A percentile compares a stretch with the other conserved stretches of the same genome.
phyloP scores from a whole-genome alignment of 768 basidiomycete genomes.

The Phylloporus scabripes region DNA sequence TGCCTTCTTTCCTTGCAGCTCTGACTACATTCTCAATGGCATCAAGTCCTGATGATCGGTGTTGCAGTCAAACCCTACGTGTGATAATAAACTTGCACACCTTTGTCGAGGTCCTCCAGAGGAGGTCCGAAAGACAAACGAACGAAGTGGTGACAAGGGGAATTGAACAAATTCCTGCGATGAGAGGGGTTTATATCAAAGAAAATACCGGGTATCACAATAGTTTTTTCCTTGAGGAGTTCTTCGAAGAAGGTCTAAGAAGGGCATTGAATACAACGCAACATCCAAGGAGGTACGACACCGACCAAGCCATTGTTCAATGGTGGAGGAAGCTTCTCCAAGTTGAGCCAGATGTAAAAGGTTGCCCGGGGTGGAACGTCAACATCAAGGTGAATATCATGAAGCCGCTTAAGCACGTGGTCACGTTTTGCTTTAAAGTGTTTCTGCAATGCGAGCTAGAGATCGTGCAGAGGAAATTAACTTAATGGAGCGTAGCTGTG shows the following conservation, averaged over 20 bases:
- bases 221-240: constrained; percentile 83
- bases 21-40: constrained; percentile 77
- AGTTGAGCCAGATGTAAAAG: constrained; percentile 93
- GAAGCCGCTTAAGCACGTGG: constrained; percentile 78
- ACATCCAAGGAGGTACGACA: constrained; percentile 5
- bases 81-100: constrained; percentile 29
- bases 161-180: constrained; percentile 83
- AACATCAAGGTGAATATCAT: constrained; percentile 72
- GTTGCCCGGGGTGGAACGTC: constrained; percentile 72
- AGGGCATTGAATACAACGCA: neutral
- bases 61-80: neutral
- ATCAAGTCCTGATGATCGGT: constrained; percentile 55
- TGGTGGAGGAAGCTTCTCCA: constrained; percentile 72
- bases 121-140: constrained; percentile 85
- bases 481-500: neutral
- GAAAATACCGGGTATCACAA: constrained; percentile 88
- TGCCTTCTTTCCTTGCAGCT: constrained; percentile 60
- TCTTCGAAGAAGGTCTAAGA: constrained; percentile 88
- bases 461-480: constrained; percentile 1
- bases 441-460: constrained; percentile 70
- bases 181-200: constrained; percentile 77
- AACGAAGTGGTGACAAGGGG: constrained; percentile 87
- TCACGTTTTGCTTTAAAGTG: constrained; percentile 92
- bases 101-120: constrained; percentile 71
- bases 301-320: constrained; percentile 81